Percentiles rank a stretch among this genome's conserved stretches.
These are phyloP conservation scores for Podospora pseudoanserina DNA, from an alignment of 495 filamentous ascomycete species.

Conservation along the genomic window DNA sequence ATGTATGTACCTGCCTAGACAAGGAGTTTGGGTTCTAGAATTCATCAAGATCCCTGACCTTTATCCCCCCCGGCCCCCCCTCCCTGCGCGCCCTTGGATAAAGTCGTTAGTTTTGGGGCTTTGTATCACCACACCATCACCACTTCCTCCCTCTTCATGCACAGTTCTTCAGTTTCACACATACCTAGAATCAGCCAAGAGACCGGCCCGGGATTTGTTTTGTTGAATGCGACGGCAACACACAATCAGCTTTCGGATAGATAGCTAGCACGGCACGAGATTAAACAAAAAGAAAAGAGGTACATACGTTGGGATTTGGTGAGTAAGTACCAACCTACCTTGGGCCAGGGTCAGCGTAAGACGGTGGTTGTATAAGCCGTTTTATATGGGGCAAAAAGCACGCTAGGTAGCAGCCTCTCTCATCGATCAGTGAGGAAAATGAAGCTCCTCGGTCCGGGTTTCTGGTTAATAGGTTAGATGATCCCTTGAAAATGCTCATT, in stretches of 20 bases:
- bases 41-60: neutral
- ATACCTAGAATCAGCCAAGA: neutral
- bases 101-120: neutral
- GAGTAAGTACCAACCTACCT: neutral
- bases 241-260: neutral
- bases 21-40: neutral
- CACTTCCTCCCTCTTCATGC: neutral
- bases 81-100: neutral
- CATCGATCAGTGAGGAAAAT: neutral
- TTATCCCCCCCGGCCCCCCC: no score
- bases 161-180: neutral
- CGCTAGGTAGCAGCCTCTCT: neutral
- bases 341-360: neutral
- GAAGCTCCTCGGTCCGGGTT: neutral
- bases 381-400: neutral
- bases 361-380: constrained; percentile 5
- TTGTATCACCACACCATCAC: neutral
- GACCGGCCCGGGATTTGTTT: neutral
- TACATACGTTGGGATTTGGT: neutral
- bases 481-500: neutral
- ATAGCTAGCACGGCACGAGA: constrained; percentile 1
- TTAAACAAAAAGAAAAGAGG: neutral
- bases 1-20: neutral
- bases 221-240: neutral
- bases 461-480: neutral